A percentile compares a stretch with the other conserved stretches of the same genome.
These are phyloP conservation scores for Amanita brunnescens DNA, from an alignment of 768 basidiomycete genomes.

Conservation along the genomic window DNA sequence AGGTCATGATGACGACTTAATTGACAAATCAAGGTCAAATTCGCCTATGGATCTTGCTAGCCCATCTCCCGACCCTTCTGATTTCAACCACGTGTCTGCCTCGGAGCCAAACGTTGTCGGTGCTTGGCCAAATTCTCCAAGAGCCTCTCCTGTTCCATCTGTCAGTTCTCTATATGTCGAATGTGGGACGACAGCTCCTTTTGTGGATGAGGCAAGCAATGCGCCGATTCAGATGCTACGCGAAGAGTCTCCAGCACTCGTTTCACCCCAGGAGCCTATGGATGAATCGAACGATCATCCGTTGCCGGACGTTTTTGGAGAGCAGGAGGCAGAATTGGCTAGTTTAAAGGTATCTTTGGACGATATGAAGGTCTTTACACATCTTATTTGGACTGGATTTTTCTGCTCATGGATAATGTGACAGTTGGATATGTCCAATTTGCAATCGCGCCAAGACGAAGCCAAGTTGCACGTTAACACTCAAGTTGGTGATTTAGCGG, in stretches of 20 bases:
- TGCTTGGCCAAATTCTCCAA: constrained; percentile 33
- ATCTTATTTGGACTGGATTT: not conserved
- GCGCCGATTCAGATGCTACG: not conserved
- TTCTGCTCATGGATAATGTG: not conserved
- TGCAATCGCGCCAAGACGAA: constrained; percentile 1
- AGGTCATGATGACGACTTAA: not conserved
- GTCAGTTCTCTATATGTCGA: constrained; percentile 6
- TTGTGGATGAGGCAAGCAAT: not conserved
- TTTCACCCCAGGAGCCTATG: not conserved
- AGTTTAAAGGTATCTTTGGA: not conserved
- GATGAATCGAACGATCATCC: not conserved
- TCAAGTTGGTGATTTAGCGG: not conserved
- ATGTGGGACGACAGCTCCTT: not conserved
- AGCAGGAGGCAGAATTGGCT: not conserved
- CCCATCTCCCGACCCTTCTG: constrained; percentile 7
- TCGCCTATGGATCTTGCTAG: constrained; percentile 10
- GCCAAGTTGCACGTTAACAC: not conserved
- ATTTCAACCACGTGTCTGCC: constrained; percentile 5
- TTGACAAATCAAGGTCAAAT: not conserved
- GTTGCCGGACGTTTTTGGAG: not conserved
- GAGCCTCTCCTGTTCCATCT: constrained; percentile 19
- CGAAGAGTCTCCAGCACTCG: not conserved
- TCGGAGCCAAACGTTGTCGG: constrained; percentile 32
- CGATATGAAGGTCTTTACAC: not conserved
- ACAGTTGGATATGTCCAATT: not conserved